Conservation (phyloP, 192 early-diverging fungal species). For the Gorgonomyces haynaldii region DNA sequence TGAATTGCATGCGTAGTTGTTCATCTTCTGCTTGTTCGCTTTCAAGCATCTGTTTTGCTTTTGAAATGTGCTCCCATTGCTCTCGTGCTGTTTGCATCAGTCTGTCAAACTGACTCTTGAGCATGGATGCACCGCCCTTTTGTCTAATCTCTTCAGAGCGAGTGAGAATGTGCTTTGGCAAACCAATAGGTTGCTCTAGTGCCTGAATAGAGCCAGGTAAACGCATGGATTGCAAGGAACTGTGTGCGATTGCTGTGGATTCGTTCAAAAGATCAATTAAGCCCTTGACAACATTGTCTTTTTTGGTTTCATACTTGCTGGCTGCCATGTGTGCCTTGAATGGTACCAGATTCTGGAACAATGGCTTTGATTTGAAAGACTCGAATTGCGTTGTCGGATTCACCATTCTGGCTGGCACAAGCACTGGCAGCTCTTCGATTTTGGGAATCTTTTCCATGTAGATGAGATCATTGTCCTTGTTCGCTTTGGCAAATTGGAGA, state of each 20-base stretch:
- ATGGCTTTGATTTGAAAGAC: conserved; percentile 49
- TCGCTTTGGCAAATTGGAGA: conserved; percentile 30
- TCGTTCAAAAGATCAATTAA: conserved; percentile 56
- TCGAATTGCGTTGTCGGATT: conserved; percentile 55
- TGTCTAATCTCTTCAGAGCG: conserved; percentile 64
- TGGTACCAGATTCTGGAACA: conserved; percentile 77
- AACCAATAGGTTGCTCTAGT: conserved; percentile 58
- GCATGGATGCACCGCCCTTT: conserved; percentile 64
- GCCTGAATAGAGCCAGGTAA: conserved; percentile 61
- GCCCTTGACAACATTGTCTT: conserved; percentile 61
- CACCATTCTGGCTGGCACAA: conserved; percentile 63
- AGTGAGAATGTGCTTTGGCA: conserved; percentile 58
- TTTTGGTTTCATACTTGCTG: conserved; percentile 73
- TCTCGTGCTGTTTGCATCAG: conserved; percentile 36
- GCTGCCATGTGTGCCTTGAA: conserved; percentile 85
- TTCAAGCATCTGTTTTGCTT: conserved; percentile 51
- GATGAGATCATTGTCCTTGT: conserved; percentile 87
- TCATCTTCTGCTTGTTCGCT: conserved; percentile 64
- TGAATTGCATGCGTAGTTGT: conserved; percentile 38
- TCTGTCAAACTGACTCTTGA: too few species aligned
- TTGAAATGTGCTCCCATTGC: too few species aligned
- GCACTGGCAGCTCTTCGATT: conserved; percentile 39
- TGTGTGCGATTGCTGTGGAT: conserved; percentile 53
- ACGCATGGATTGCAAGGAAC: conserved; percentile 55
- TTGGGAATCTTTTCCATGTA: conserved; percentile 67